Conservation (phyloP, 2,329 filamentous ascomycete genomes). For the Penicillium sp. region DNA sequence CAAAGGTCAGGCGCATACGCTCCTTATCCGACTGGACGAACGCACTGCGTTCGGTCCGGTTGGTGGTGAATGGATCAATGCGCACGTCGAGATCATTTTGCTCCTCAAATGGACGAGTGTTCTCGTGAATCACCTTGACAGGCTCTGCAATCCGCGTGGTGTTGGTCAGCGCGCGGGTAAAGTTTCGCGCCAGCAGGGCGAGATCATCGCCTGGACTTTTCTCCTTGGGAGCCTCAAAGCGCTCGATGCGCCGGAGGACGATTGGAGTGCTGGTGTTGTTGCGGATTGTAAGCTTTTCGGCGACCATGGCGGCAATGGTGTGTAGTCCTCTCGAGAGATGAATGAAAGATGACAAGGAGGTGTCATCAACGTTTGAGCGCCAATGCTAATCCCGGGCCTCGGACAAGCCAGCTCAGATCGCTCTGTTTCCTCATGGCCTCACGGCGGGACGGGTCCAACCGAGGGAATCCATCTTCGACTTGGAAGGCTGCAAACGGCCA, state of each 20-base stretch:
- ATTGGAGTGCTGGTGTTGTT: slow-evolving; percentile 73
- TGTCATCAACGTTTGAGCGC: no score
- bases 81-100: slow-evolving; percentile 57
- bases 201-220: slow-evolving; percentile 24
- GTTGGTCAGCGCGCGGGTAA: slow-evolving; percentile 41
- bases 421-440: no score
- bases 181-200: slow-evolving; percentile 42
- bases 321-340: no score
- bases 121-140: slow-evolving; percentile 41
- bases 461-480: no score
- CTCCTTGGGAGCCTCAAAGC: slow-evolving; percentile 55
- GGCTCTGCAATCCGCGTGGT: slow-evolving; percentile 39
- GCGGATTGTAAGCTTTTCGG: slow-evolving; percentile 60
- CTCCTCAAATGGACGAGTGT: slow-evolving; percentile 56
- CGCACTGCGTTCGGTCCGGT: slow-evolving; percentile 56
- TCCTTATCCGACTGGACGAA: slow-evolving; percentile 55
- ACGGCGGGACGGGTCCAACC: no score
- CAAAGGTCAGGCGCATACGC: slow-evolving; percentile 68
- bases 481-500: no score
- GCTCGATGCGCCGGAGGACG: slow-evolving; percentile 66
- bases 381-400: no score
- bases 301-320: slow-evolving; percentile 27
- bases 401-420: no score
- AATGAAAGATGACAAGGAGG: no score
- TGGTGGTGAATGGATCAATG: slow-evolving; percentile 63